Evolutionary conservation across 306 rosid genomes (phyloP).

Genomic region (Amphicarpaea edgeworthii): DNA sequence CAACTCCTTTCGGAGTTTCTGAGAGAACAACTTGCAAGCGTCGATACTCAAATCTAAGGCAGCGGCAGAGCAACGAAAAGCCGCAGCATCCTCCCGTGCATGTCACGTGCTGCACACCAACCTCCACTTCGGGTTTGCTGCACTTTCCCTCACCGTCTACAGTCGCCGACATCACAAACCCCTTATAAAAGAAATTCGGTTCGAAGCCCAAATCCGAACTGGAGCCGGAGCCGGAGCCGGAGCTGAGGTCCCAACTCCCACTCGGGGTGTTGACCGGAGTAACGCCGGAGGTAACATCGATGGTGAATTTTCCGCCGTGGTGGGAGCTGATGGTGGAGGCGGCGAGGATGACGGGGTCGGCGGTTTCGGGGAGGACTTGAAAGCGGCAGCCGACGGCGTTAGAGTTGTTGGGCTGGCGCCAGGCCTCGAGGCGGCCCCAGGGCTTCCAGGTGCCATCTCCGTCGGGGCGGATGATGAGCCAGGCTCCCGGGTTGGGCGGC

Average conservation of each 20-base stretch:
- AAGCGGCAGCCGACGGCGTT: constrained; percentile 55
- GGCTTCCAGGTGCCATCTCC: constrained; percentile 65
- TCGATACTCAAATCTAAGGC: constrained; percentile 64
- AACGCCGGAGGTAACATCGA: constrained; percentile 51
- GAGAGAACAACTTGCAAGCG: constrained; percentile 58
- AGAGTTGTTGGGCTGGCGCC: constrained; percentile 51
- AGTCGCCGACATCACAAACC: constrained; percentile 61
- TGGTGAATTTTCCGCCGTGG: constrained; percentile 53
- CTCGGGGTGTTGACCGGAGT: constrained; percentile 49
- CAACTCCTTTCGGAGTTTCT: constrained; percentile 57
- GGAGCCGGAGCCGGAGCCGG: constrained; percentile 41
- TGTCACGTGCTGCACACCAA: constrained; percentile 55
- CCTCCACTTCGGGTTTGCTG: constrained; percentile 56
- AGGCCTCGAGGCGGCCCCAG: constrained; percentile 60
- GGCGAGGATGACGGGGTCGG: constrained; percentile 51
- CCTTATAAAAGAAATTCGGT: constrained; percentile 38
- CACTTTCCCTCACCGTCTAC: constrained; percentile 50
- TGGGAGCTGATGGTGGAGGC: constrained; percentile 44
- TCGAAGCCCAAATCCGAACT: constrained; percentile 47
- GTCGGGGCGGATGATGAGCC: constrained; percentile 57
- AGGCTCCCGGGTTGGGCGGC: constrained; percentile 57
- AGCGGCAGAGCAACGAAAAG: constrained; percentile 56
- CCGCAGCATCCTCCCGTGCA: constrained; percentile 61
- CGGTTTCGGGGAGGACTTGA: constrained; percentile 50
- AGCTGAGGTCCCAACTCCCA: constrained; percentile 55